phyloP scores from a whole-genome alignment of 305 asterid genomes.

The Withania somnifera region DNA sequence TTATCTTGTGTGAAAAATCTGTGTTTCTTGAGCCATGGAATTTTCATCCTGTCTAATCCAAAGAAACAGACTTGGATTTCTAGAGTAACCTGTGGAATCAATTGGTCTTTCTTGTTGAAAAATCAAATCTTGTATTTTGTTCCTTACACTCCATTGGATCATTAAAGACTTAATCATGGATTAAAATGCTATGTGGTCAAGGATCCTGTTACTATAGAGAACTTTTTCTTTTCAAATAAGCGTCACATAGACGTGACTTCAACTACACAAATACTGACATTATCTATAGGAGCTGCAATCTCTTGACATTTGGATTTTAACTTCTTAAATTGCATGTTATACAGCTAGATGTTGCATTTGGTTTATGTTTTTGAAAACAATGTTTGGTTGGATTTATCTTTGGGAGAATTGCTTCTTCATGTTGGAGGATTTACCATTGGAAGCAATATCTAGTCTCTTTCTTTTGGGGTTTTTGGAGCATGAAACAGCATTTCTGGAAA shows the following conservation, averaged over 20 bases:
- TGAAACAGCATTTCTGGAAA: neutral
- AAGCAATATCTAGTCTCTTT: neutral
- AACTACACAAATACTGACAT: neutral
- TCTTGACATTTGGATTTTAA: neutral
- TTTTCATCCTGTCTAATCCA: neutral
- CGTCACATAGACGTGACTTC: neutral
- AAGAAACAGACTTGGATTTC: neutral
- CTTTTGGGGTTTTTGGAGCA: neutral
- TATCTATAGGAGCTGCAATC: neutral
- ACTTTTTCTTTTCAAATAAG: neutral
- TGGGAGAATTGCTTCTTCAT: neutral
- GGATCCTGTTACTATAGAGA: neutral
- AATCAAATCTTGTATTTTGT: neutral
- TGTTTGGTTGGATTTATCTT: neutral
- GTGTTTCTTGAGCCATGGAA: neutral
- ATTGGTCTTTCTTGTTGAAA: neutral
- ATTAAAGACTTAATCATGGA: neutral
- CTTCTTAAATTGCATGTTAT: neutral
- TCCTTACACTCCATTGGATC: neutral
- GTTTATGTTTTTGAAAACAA: neutral
- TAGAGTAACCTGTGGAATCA: neutral
- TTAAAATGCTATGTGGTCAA: neutral
- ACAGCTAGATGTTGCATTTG: neutral
- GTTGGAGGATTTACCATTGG: neutral
- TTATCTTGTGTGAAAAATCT: neutral